Base-by-base conservation (phyloP, 148 eudicot genomes). In the Camellia japonica region DNA sequence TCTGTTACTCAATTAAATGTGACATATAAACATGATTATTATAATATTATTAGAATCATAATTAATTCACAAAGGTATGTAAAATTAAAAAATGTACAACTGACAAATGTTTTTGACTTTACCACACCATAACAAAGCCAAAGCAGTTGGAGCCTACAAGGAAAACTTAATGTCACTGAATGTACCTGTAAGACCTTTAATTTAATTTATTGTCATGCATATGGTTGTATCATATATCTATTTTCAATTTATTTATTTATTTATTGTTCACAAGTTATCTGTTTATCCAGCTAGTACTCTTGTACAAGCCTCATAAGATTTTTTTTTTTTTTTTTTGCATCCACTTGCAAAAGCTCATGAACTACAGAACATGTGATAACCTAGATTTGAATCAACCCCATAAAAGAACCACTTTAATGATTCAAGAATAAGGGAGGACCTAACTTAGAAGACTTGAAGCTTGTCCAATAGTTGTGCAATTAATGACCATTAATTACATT, bases 241-340 rank as follows among this genome's bases (percentile, higher is more conserved):
- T 44, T 69, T 65, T 65, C 42, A 20, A 3, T 65, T 54, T 58
- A 10, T 58, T 58, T 54, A 54, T 54, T 54, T 54, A 54, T 4
- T 18, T 63, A 16, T 63, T 44, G 23, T 46, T 69, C 73, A 69
- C 73, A 69, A 69, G 73, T 69, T 43, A 3, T 18, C 73, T 44
- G 73, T 46, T 46, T 46, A 69, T 58, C 61, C 61, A 58, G 54
- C 51, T 69, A 14, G 1, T 3, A 46, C 0, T 14, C 6, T 42
- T 4, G 18, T 69, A 46, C 20, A 69, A 15, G 15, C 73, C 73
- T 69, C 54, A 18, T 4, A 68, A 42, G 10, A 16, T 46, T 30
- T 3, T 46, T 30, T 30, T 30, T 30, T 30, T 30, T 30, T 30
- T 30, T 1, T 1, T 30, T 69, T 69, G 49, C 71, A 68, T 69